phyloP scores from a whole-genome alignment of 1,139 yeast species.

The Torulaspora globosa region DNA sequence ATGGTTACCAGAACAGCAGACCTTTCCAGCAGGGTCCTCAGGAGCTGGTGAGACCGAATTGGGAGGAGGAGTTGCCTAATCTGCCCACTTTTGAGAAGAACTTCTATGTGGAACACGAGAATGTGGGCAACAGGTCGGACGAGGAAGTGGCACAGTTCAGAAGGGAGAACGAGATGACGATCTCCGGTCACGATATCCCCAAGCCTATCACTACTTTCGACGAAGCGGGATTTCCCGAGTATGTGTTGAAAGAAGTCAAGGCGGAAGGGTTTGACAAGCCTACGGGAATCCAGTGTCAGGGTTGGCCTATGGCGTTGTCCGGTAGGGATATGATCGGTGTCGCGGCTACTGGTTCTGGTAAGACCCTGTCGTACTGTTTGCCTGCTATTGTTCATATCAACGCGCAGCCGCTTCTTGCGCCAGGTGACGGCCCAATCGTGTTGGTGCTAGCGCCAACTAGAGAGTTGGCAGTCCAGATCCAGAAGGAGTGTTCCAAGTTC shows the following conservation, averaged over 20 bases:
- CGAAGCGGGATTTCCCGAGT: conserved; percentile 95
- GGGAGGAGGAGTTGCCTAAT: conserved; percentile 58
- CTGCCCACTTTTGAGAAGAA: conserved; percentile 93
- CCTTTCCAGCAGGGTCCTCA: conserved; percentile 40
- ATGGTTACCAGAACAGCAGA: conserved; percentile 39
- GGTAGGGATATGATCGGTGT: conserved; percentile 99
- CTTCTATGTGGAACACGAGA: conserved; percentile 82
- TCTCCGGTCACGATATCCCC: conserved; percentile 80
- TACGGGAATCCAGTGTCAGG: conserved; percentile 96
- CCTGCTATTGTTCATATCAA: conserved; percentile 97
- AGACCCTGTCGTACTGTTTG: conserved; percentile 91
- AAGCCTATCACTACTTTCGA: conserved; percentile 90
- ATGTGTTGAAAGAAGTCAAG: conserved; percentile 83
- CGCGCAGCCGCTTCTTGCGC: conserved; percentile 89
- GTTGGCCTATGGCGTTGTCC: conserved; percentile 99
- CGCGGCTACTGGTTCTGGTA: conserved; percentile 98
- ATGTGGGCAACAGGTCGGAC: conserved; percentile 69
- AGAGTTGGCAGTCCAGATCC: conserved; percentile 97
- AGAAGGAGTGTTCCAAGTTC: conserved; percentile 90
- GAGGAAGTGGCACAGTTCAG: conserved; percentile 73
- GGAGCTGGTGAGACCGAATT: conserved; percentile 64
- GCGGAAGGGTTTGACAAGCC: conserved; percentile 92
- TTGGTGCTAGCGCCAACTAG: conserved; percentile 97
- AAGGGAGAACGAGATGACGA: conserved; percentile 78
- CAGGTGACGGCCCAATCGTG: conserved; percentile 97